Conservation (phyloP, 192 early-diverging fungal species). For the Mortierella alpina region DNA sequence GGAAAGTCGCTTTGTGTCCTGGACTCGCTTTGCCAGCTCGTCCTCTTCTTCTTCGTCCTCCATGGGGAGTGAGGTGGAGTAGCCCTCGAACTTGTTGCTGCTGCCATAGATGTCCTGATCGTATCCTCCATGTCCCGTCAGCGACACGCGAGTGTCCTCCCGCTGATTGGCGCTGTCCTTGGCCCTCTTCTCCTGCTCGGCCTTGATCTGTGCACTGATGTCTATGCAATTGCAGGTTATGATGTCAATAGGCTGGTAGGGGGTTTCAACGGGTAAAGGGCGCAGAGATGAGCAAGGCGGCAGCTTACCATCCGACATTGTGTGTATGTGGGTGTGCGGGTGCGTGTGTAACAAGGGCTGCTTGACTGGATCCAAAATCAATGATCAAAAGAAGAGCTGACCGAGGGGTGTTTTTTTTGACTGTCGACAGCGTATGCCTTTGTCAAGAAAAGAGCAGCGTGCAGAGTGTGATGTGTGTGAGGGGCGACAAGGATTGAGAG, state of each 20-base stretch:
- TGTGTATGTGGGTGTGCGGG: not conserved
- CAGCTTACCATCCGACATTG: constrained; percentile 31
- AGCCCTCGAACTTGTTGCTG: constrained; percentile 76
- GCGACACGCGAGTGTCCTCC: constrained; percentile 58
- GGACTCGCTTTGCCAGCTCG: constrained; percentile 33
- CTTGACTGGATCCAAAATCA: no score
- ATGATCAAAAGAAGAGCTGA: no score
- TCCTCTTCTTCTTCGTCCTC: constrained; percentile 70
- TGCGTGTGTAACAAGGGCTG: no score
- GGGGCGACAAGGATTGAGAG: no score
- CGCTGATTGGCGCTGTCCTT: constrained; percentile 35
- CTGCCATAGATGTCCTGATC: constrained; percentile 81
- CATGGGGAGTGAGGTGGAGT: constrained; percentile 71
- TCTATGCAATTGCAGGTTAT: constrained; percentile 9
- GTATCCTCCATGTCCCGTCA: constrained; percentile 60
- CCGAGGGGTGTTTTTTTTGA: no score
- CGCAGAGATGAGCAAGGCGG: not conserved
- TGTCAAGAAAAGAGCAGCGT: no score
- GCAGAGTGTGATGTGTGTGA: no score
- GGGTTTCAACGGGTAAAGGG: not conserved
- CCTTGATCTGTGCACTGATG: constrained; percentile 51
- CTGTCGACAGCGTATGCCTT: no score
- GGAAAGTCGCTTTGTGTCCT: constrained; percentile 65
- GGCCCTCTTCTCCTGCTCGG: constrained; percentile 39
- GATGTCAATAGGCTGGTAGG: not conserved